Evolutionary conservation across 768 basidiomycete species (phyloP).

Genomic region (Porpolomopsis calyptriformis): DNA sequence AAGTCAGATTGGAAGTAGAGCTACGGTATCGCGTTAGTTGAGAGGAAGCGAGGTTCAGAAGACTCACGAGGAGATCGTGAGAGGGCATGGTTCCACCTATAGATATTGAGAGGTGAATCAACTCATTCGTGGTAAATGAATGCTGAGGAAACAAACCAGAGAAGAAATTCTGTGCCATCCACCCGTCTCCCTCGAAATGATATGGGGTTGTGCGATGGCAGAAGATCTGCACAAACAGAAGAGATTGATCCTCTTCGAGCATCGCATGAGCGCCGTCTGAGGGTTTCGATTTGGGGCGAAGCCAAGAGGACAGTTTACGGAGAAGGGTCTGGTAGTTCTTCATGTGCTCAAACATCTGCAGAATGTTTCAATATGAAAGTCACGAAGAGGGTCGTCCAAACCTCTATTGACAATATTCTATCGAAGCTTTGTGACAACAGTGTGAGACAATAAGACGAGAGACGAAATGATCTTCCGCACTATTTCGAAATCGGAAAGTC

Average conservation of each 20-base stretch:
- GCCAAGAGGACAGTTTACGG: constrained; percentile 54
- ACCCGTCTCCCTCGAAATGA: constrained; percentile 59
- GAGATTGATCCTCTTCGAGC: constrained; percentile 14
- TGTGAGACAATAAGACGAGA: background rate
- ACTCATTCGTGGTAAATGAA: constrained; percentile 10
- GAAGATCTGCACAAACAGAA: constrained; percentile 64
- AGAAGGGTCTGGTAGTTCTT: constrained; percentile 59
- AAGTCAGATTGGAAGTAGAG: constrained; percentile 58
- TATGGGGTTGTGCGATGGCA: constrained; percentile 55
- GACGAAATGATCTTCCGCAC: constrained; percentile 20
- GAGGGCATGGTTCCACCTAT: constrained; percentile 61
- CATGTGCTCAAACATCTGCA: constrained; percentile 67
- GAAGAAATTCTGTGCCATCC: constrained; percentile 71
- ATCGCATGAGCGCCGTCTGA: constrained; percentile 22
- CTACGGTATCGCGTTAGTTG: constrained; percentile 17
- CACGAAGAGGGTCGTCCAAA: constrained; percentile 12
- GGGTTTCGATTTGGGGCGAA: constrained; percentile 29
- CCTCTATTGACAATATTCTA: constrained; percentile 61
- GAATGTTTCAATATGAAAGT: background rate
- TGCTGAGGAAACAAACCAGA: constrained; percentile 28
- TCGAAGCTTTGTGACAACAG: constrained; percentile 33
- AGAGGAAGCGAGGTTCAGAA: background rate
- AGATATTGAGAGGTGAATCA: constrained; percentile 11
- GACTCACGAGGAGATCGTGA: constrained; percentile 43
- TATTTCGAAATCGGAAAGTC: constrained; percentile 41